Evolutionary conservation across 371 early-diverging fungal genomes (phyloP), one percentile per base, ranked within the genome.

Genomic region (Mycotypha africana): DNA sequence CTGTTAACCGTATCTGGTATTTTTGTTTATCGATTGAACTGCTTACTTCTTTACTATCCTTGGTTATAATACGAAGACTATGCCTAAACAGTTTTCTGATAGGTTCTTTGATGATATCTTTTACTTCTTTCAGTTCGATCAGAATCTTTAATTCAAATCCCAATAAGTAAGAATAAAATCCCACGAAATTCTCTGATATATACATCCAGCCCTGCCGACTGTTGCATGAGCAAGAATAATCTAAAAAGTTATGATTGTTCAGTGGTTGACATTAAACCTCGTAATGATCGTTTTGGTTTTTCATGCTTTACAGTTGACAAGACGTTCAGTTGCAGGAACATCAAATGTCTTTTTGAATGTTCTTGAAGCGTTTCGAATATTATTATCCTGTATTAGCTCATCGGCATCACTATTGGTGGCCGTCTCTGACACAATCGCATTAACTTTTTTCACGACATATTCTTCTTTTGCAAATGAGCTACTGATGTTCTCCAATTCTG

Each of bases 131-230:
- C 38, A 95, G 64, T 58, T 89, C 88, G 26, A 95, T 69, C 42
- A 87, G 70, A 28, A 94, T 66, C 58, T 88, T 90, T 21, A 91
- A 88, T 59, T 95, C 96, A 20, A 79, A 73, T 3, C 93, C 93
- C 36, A 95, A 71, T 42, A 94, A 74, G 51, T 86, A 93, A 22
- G 93, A 88, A 59, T 95, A 93, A 54, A 93, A 95, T 61, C 89
- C 87, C 15, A 93, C 57, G 49, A 87, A 86, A 53, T 91, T 85
- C 59, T 88, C 81, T 40, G 85, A 83, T 33, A 95, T 74, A 57
- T 95, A 95, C 76, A 93, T 70, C 94, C 96, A 95, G 2, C 96
- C 96, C 61, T 95, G 96, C 39, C 85, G 78, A 26, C 76, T 74
- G 45, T 87, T 80, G 50, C 86, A 90, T 5, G 89, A 81, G 47